These are phyloP conservation scores for Penicillium palitans DNA, from an alignment of 2,329 filamentous ascomycete species.

Conservation along the genomic window DNA sequence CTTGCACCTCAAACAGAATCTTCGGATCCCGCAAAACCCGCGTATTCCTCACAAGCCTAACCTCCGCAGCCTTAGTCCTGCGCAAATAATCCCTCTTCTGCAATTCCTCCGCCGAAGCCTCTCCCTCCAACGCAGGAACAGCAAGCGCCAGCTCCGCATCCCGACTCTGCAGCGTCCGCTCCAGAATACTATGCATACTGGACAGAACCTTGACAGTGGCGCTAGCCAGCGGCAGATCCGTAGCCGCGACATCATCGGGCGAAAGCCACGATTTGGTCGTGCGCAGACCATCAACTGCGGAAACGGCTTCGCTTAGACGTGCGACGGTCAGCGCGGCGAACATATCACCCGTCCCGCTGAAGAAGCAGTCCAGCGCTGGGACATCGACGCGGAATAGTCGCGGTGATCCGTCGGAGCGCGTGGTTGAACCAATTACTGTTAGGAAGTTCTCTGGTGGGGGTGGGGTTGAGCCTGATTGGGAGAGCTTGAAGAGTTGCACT, in stretches of 20 bases:
- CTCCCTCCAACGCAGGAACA: conserved; percentile 22
- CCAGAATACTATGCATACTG: conserved; percentile 85
- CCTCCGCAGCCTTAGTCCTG: conserved; percentile 81
- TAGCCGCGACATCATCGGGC: conserved; percentile 66
- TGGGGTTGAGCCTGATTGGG: conserved; percentile 44
- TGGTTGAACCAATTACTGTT: conserved; percentile 75
- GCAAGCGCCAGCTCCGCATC: conserved; percentile 59
- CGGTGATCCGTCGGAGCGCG: conserved; percentile 61
- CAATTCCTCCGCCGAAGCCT: conserved; percentile 46
- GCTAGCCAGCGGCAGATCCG: conserved; percentile 76
- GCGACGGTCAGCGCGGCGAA: conserved; percentile 90
- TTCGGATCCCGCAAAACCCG: conserved; percentile 66
- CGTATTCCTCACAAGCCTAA: conserved; percentile 76
- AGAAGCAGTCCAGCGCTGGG: conserved; percentile 86
- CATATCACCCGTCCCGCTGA: conserved; percentile 97
- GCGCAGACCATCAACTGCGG: conserved; percentile 51
- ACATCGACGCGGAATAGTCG: conserved; percentile 89
- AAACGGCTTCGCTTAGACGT: conserved; percentile 79
- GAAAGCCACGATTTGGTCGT: conserved; percentile 70
- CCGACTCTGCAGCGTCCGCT: conserved; percentile 65
- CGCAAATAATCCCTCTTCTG: conserved; percentile 65
- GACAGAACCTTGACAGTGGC: conserved; percentile 85
- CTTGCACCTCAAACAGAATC: conserved; percentile 61
- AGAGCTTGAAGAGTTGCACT: conserved; percentile 63
- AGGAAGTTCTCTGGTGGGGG: conserved; percentile 51